A percentile compares a stretch with the other conserved stretches of the same genome.
Conservation (phyloP, 139 green algal species). For the Coccomyxa sp. region DNA sequence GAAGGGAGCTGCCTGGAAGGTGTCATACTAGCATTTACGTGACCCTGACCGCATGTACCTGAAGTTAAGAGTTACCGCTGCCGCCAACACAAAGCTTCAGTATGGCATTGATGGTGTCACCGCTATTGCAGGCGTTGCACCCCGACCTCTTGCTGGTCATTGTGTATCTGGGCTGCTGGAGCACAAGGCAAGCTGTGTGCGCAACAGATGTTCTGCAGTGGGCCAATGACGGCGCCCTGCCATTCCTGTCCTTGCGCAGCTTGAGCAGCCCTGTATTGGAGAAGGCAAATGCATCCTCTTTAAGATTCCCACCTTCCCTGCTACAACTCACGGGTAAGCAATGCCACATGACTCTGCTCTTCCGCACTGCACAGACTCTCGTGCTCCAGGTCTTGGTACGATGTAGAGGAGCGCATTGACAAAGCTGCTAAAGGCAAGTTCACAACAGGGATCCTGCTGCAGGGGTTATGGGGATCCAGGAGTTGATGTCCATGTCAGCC, state of each 20-base stretch:
- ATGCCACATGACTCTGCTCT: no score
- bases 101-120: not conserved
- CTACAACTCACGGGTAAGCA: not conserved
- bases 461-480: not conserved
- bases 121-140: slow-evolving; percentile 10
- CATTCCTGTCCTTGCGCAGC: slow-evolving; percentile 22
- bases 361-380: no score
- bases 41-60: no score
- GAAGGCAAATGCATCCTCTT: no score
- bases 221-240: slow-evolving; percentile 17
- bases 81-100: no score
- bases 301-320: not conserved
- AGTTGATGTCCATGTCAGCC: not conserved
- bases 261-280: not conserved
- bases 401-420: no score
- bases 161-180: slow-evolving; percentile 27
- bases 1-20: not conserved
- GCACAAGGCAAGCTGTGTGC: slow-evolving; percentile 8
- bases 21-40: no score
- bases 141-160: slow-evolving; percentile 16
- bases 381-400: no score
- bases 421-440: no score
- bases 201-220: slow-evolving; percentile 21
- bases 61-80: no score
- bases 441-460: no score